phyloP scores from a whole-genome alignment of 2,329 filamentous ascomycete species.

The Exophiala sp. region DNA sequence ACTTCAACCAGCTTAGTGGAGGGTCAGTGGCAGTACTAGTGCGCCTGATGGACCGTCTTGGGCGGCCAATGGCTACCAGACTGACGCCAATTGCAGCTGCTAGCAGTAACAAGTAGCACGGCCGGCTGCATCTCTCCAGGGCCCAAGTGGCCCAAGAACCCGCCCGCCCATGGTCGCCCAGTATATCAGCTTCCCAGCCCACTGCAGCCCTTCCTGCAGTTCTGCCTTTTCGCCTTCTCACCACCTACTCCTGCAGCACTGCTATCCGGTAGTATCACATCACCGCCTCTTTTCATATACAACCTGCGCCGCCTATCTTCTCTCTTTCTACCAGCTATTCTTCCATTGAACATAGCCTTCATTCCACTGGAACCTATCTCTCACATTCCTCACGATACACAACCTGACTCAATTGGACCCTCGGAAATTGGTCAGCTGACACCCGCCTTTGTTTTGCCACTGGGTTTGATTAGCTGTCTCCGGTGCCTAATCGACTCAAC shows the following conservation, averaged over 20 bases:
- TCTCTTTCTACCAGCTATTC: slow-evolving; percentile 1
- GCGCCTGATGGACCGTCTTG: not conserved
- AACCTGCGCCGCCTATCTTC: not conserved
- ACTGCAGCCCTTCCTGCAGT: not conserved
- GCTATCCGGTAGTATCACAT: not conserved
- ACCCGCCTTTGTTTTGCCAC: slow-evolving; percentile 24
- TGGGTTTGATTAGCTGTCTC: slow-evolving; percentile 20
- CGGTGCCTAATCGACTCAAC: slow-evolving; percentile 2
- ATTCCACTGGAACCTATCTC: not conserved
- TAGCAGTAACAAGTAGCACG: not conserved
- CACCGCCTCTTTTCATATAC: not conserved
- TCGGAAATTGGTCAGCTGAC: slow-evolving; percentile 15
- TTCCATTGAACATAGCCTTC: not conserved
- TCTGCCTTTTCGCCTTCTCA: not conserved
- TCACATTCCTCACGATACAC: not conserved
- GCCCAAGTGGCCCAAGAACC: not conserved
- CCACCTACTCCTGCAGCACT: not conserved
- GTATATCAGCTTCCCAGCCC: not conserved
- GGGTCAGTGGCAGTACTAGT: not conserved
- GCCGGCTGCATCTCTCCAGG: not conserved
- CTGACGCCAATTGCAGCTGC: not conserved
- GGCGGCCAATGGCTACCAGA: not conserved
- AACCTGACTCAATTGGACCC: not conserved
- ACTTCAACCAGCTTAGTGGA: not conserved
- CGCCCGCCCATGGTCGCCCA: not conserved